Percentiles rank a stretch among this genome's conserved stretches.
These are phyloP conservation scores for Lolium rigidum DNA, from an alignment of 176 grass and related monocot genomes.

Conservation along the genomic window DNA sequence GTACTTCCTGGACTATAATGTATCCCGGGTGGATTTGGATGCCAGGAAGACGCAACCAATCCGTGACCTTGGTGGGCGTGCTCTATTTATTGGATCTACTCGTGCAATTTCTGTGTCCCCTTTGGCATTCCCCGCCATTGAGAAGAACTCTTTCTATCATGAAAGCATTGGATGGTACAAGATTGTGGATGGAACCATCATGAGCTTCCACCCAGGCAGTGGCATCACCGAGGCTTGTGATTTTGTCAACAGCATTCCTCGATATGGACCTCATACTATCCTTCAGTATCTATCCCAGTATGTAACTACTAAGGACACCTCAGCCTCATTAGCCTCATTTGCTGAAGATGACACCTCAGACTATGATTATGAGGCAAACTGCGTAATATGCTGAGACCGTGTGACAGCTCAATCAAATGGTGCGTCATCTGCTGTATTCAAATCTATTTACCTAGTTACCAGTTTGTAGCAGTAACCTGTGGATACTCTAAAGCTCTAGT, in stretches of 20 bases:
- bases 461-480: not conserved
- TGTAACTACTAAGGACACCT: not conserved
- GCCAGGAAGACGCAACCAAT: not conserved
- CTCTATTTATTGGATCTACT: not conserved
- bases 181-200: not conserved
- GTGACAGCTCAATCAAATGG: not conserved
- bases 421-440: not conserved
- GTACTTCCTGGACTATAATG: not conserved
- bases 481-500: not conserved
- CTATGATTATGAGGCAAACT: not conserved
- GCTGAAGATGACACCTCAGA: not conserved
- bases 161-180: not conserved
- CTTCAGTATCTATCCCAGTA: not conserved
- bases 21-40: not conserved
- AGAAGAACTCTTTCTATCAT: not conserved
- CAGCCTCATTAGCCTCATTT: too few species aligned
- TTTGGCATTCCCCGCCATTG: not conserved
- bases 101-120: not conserved
- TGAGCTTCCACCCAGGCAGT: not conserved
- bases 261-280: not conserved
- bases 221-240: not conserved
- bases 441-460: not conserved
- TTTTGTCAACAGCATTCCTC: not conserved
- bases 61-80: not conserved
- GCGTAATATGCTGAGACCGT: not conserved